Conservation (phyloP, 78 protist genomes). For the Capsaspora owczarzaki region DNA sequence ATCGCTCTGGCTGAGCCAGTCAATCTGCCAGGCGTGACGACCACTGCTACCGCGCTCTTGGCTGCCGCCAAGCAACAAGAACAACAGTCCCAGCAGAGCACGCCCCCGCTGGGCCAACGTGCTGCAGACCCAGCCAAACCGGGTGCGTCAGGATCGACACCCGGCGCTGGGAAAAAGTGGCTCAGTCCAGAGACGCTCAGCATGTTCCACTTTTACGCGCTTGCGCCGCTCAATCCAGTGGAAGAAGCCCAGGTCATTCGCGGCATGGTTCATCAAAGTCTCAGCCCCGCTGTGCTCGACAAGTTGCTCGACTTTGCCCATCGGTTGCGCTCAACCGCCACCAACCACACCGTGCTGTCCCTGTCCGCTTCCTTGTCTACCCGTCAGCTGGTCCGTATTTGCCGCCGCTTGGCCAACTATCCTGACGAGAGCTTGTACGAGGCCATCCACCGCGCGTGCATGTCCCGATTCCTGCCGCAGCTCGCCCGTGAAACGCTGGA, state of each 20-base stretch:
- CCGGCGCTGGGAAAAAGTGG: slow-evolving; percentile 16
- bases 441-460: slow-evolving; percentile 4
- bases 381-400: slow-evolving; percentile 23
- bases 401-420: not conserved
- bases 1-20: slow-evolving; percentile 47
- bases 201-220: slow-evolving; percentile 12
- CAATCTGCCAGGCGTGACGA: no score
- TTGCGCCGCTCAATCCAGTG: not conserved
- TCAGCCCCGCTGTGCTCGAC: not conserved
- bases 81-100: no score
- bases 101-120: no score
- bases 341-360: slow-evolving; percentile 15
- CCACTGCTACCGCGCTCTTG: no score
- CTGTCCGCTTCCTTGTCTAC: slow-evolving; percentile 13
- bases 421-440: not conserved
- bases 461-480: slow-evolving; percentile 12
- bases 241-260: not conserved
- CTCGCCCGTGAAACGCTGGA: not conserved
- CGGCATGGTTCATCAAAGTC: not conserved
- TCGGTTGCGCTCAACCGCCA: not conserved
- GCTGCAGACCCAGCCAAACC: no score
- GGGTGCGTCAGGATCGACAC: no score
- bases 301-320: not conserved
- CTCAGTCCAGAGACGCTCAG: slow-evolving; percentile 6
- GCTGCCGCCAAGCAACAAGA: no score